A percentile compares a stretch with the other conserved stretches of the same genome.
phyloP scores from a whole-genome alignment of 805 yeast species.

The Candida rishiriensis region DNA sequence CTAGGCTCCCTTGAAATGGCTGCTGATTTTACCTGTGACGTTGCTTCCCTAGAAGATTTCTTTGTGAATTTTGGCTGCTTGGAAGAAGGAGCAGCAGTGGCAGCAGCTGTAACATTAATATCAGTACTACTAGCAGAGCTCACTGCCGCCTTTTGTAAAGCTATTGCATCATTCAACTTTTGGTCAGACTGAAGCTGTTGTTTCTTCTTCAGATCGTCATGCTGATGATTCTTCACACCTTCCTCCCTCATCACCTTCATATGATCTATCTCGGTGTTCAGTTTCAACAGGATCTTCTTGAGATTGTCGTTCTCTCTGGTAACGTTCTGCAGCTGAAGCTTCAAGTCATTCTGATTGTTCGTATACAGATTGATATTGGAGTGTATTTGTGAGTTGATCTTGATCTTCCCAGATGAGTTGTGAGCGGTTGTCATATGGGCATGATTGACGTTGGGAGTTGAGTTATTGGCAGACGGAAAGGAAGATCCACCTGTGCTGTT shows the following conservation, averaged over 20 bases:
- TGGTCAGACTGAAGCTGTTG: too few relatives aligned
- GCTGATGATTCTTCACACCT: constrained; percentile 1
- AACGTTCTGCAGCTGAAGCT: constrained; percentile 36
- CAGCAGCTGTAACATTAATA: not conserved
- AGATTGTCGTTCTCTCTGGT: constrained; percentile 41
- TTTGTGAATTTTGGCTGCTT: not conserved
- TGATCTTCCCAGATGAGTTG: constrained; percentile 10
- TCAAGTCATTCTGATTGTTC: constrained; percentile 29
- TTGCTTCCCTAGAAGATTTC: not conserved
- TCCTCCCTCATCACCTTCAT: constrained; percentile 24
- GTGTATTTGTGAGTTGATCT: constrained; percentile 32
- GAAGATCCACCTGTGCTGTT: constrained; percentile 1
- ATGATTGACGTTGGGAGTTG: not conserved
- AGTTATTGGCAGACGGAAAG: not conserved
- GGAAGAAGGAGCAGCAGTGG: not conserved
- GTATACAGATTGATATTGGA: constrained; percentile 32
- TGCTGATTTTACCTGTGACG: not conserved
- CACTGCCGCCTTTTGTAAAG: too few relatives aligned
- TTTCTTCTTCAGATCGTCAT: not conserved
- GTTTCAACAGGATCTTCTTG: constrained; percentile 35
- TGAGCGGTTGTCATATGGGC: not conserved
- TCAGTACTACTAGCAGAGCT: too few relatives aligned
- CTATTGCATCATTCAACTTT: not conserved
- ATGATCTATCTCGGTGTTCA: constrained; percentile 36
- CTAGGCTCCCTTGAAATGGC: not conserved